These are phyloP conservation scores for Hypoxylon crocopeplum DNA, from an alignment of 495 filamentous ascomycete species.

Conservation along the genomic window DNA sequence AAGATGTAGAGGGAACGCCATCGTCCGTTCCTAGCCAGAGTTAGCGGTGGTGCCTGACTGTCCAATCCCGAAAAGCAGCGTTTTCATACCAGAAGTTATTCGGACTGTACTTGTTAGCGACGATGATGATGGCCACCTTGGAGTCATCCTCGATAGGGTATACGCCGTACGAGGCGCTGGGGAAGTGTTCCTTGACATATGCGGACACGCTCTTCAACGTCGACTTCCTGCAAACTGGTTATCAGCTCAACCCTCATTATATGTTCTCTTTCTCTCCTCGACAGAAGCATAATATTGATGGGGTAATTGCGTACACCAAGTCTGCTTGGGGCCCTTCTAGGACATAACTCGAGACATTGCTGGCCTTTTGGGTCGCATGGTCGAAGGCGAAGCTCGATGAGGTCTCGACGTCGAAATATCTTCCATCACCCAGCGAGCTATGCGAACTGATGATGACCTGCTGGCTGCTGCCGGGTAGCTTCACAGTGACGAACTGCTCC, in stretches of 20 bases:
- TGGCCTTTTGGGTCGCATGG: slow-evolving; percentile 88
- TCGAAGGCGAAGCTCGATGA: slow-evolving; percentile 87
- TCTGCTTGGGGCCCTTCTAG: slow-evolving; percentile 80
- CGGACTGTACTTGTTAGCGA: slow-evolving; percentile 95
- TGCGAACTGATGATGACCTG: slow-evolving; percentile 87
- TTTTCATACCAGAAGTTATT: slow-evolving; percentile 91
- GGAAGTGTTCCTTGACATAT: slow-evolving; percentile 91
- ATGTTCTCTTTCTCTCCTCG: background rate
- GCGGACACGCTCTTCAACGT: slow-evolving; percentile 75
- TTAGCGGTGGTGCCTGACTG: background rate
- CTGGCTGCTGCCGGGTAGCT: slow-evolving; percentile 85
- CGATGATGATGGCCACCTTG: slow-evolving; percentile 78
- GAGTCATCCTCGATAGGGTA: slow-evolving; percentile 80
- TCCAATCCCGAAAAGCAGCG: background rate
- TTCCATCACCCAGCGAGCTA: slow-evolving; percentile 76
- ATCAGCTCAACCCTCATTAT: slow-evolving; percentile 6
- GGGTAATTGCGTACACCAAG: slow-evolving; percentile 67
- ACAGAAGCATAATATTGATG: background rate
- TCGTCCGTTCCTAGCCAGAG: slow-evolving; percentile 78
- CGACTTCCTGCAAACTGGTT: slow-evolving; percentile 64
- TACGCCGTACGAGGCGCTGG: slow-evolving; percentile 77
- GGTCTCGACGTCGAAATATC: slow-evolving; percentile 90
- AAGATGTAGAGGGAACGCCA: slow-evolving; percentile 91
- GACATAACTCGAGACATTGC: slow-evolving; percentile 77
- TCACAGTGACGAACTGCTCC: slow-evolving; percentile 85